Evolutionary conservation across 139 green algal genomes (phyloP).

Genomic region (Volvox africanus): DNA sequence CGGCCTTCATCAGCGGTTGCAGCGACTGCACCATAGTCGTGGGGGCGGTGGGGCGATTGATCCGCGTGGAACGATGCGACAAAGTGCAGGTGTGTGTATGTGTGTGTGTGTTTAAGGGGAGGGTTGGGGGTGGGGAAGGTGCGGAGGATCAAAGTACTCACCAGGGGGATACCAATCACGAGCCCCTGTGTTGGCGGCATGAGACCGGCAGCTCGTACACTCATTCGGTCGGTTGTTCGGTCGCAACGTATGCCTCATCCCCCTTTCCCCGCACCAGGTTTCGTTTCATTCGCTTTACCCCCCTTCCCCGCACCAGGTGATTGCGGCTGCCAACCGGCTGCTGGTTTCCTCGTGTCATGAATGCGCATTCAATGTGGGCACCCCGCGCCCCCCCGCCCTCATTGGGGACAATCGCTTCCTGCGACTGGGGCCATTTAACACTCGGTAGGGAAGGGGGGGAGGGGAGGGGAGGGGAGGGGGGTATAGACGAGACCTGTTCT

Average conservation of each 20-base stretch:
- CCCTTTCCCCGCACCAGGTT: too few relatives aligned
- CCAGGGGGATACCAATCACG: too few relatives aligned
- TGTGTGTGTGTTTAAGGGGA: background rate
- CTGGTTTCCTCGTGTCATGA: conserved; percentile 85
- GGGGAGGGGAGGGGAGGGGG: background rate
- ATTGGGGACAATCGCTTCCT: conserved; percentile 87
- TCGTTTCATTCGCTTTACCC: background rate
- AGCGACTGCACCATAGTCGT: conserved; percentile 86
- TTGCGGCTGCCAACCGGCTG: conserved; percentile 68
- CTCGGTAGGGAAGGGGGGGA: conserved; percentile 61
- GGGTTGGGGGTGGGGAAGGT: too few relatives aligned
- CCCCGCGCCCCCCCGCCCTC: conserved; percentile 74
- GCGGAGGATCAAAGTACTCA: too few relatives aligned
- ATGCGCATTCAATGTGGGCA: conserved; percentile 86
- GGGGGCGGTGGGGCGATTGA: conserved; percentile 74
- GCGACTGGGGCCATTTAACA: conserved; percentile 88
- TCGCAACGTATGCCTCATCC: too few relatives aligned
- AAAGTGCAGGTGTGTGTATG: conserved; percentile 66
- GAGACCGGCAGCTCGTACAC: too few relatives aligned
- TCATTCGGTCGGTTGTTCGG: too few relatives aligned
- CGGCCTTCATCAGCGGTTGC: conserved; percentile 81
- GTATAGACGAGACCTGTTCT: too few relatives aligned
- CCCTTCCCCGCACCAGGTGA: conserved; percentile 57
- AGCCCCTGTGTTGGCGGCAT: too few relatives aligned
- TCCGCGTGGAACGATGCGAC: conserved; percentile 89